Conservation (phyloP, 192 early-diverging fungal genomes). For the Backusella tarrabulga region DNA sequence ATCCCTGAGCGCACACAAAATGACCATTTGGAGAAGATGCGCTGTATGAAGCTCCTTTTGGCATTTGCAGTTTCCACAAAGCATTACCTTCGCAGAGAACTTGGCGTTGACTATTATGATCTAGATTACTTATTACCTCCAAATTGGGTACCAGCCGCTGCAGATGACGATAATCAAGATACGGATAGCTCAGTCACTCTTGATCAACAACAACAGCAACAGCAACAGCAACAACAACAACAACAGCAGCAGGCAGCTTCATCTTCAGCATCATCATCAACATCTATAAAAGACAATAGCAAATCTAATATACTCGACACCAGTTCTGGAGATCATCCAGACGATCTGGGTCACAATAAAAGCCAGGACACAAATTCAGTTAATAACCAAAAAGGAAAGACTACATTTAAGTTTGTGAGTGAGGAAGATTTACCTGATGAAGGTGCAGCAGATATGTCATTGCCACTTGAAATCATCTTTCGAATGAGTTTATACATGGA, state of each 20-base stretch:
- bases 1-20: slow-evolving; percentile 47
- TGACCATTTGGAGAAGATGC: slow-evolving; percentile 52
- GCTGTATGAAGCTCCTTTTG: slow-evolving; percentile 53
- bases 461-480: slow-evolving; percentile 49
- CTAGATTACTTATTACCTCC: slow-evolving; percentile 57
- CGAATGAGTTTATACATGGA: slow-evolving; percentile 51
- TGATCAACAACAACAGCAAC: slow-evolving; percentile 6
- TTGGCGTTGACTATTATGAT: slow-evolving; percentile 58
- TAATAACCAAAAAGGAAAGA: neutral
- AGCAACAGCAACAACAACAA: too few relatives aligned
- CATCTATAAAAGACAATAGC: neutral
- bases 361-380: neutral
- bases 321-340: slow-evolving; percentile 20
- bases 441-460: slow-evolving; percentile 42
- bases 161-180: slow-evolving; percentile 33
- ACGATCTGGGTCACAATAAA: slow-evolving; percentile 18
- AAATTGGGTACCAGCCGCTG: slow-evolving; percentile 45
- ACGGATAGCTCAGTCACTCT: slow-evolving; percentile 7
- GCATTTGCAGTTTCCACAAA: slow-evolving; percentile 56
- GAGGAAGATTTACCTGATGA: slow-evolving; percentile 42
- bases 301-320: slow-evolving; percentile 12
- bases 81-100: slow-evolving; percentile 61
- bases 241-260: neutral
- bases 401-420: slow-evolving; percentile 12
- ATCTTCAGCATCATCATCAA: neutral